A percentile compares a stretch with the other conserved stretches of the same genome.
These are phyloP conservation scores for Hypoxylon trugodes DNA, from an alignment of 495 filamentous ascomycete species.

Conservation along the genomic window DNA sequence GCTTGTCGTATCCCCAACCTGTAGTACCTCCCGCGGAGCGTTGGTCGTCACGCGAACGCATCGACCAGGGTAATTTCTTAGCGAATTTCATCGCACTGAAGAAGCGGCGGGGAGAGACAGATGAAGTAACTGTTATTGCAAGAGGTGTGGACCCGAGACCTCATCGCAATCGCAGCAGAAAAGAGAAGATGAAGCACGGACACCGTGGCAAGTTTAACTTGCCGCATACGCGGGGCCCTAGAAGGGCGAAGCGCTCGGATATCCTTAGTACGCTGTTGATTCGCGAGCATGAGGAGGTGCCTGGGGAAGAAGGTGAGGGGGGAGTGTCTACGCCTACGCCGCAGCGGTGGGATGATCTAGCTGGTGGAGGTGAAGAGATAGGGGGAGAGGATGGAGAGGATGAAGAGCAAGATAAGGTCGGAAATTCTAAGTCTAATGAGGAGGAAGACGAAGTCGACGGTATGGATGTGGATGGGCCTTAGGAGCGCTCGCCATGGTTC, in stretches of 20 bases:
- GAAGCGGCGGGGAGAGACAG: constrained; percentile 60
- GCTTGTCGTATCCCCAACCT: constrained; percentile 4
- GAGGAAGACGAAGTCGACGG: constrained; percentile 14
- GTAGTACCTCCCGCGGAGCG: constrained; percentile 35
- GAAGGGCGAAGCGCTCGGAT: constrained; percentile 4
- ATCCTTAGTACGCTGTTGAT: constrained; percentile 17
- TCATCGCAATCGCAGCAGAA: constrained; percentile 41
- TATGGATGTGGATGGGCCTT: constrained; percentile 28
- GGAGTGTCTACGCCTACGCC: constrained; percentile 44
- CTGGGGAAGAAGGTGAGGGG: not conserved
- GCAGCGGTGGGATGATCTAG: constrained; percentile 42
- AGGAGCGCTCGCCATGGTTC: not conserved
- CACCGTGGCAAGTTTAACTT: constrained; percentile 34
- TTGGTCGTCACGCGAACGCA: constrained; percentile 30
- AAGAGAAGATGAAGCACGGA: constrained; percentile 36
- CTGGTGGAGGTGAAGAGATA: constrained; percentile 20
- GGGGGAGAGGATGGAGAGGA: constrained; percentile 23
- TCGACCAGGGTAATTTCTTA: constrained; percentile 56
- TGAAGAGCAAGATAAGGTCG: constrained; percentile 26
- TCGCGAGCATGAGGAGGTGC: not conserved
- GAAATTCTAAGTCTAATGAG: constrained; percentile 22
- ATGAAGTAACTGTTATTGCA: constrained; percentile 59
- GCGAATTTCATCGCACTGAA: constrained; percentile 59
- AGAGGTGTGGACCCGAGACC: constrained; percentile 49
- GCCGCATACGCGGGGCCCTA: constrained; percentile 4